Base-by-base conservation (phyloP, 257 asterid species). In the Leptodermis oblonga region DNA sequence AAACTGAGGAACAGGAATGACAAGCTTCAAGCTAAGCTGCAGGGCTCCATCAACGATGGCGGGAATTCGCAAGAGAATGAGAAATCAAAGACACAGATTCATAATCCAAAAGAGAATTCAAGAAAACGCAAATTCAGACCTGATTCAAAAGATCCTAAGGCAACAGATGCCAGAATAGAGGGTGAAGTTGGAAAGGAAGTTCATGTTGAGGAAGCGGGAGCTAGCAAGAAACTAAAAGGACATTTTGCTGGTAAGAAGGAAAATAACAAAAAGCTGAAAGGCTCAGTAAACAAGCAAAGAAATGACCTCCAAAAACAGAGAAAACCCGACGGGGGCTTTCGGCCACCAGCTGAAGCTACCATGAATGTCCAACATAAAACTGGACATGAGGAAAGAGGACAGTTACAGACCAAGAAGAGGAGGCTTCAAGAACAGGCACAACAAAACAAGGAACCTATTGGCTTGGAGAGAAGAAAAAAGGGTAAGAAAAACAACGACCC, bases 1-100 rank as follows among this genome's bases (percentile, higher is more conserved):
- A 91, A 80, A 72, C 74, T 94, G 84, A 87, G 84, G 86, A 92
- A 52, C 54, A 92, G 95, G 48, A 74, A 84, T 53, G 90, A 87
- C 73, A 94, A 84, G 79, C 77, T 83, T 67, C 82, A 82, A 80
- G 54, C 81, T 74, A 88, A 81, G 85, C 86, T 70, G 70, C 86
- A 79, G 41, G 80, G 58, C 62, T 68, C 61, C 62, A 75, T n/a
- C 73, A 78, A 67, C 46, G 73, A 62, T 49, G 49, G 26, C 33
- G 79, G 62, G 48, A 65, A 76, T 72, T 28, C 54, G 46, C 82
- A 52, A 76, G 77, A 73, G 65, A 80, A 75, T 61, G 72, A 70
- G 48, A 79, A 52, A 23, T 7, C 30, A 12, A 75, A 61, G 70
- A 71, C 77, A 30, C 46, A 7, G 62, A 81, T 76, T 65, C 46